Evolutionary conservation across 2,329 filamentous ascomycete species (phyloP).

Genomic region (Arthrobotrys musiformis): DNA sequence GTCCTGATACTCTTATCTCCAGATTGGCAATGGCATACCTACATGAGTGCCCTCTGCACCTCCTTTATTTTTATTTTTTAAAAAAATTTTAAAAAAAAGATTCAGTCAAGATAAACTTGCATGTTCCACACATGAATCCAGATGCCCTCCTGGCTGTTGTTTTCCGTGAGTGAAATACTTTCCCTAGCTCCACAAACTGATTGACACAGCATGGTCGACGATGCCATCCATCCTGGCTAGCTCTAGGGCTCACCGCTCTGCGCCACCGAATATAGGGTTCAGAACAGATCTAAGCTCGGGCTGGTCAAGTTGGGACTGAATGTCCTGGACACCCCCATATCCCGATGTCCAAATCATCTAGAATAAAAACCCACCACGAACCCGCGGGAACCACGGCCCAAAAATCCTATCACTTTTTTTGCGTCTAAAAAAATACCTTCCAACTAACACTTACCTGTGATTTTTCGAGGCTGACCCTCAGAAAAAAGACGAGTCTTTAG

Average conservation of each 20-base stretch:
- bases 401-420: slow-evolving; percentile 22
- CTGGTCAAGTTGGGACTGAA: not conserved
- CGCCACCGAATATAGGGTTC: slow-evolving; percentile 47
- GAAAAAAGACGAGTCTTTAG: slow-evolving; percentile 15
- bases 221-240: slow-evolving; percentile 44
- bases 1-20: not conserved
- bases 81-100: not conserved
- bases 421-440: not conserved
- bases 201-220: slow-evolving; percentile 11
- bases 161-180: slow-evolving; percentile 22
- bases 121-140: not conserved
- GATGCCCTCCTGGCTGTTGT: not conserved
- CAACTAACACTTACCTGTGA: too few species aligned
- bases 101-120: slow-evolving; percentile 10
- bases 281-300: not conserved
- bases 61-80: not conserved
- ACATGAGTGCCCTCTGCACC: not conserved
- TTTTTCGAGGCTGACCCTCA: slow-evolving; percentile 29
- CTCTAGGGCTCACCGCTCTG: slow-evolving; percentile 41
- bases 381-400: slow-evolving; percentile 45
- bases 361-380: slow-evolving; percentile 18
- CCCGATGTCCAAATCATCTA: not conserved
- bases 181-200: slow-evolving; percentile 16
- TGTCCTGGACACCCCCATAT: not conserved
- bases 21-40: not conserved